Evolutionary conservation across 2,329 filamentous ascomycete genomes (phyloP).

Genomic region (Fusarium sacchari): DNA sequence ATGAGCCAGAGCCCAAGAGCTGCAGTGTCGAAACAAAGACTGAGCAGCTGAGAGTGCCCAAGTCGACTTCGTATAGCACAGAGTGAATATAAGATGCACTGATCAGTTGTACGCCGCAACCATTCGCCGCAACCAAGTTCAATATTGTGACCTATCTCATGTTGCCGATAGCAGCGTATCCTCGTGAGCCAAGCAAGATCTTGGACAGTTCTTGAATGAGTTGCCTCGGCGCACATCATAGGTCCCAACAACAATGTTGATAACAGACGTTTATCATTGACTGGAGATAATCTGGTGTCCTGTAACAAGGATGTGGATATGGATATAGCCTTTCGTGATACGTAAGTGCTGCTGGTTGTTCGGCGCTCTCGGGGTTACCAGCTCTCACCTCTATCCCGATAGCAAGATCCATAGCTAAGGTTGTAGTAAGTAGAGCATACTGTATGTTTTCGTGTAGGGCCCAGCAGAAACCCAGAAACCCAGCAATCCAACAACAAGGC

Average conservation of each 20-base stretch:
- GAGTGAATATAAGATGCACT: not conserved
- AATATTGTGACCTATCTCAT: not conserved
- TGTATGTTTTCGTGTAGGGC: constrained; percentile 11
- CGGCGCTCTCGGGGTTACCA: constrained; percentile 1
- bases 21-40: not conserved
- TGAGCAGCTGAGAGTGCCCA: not conserved
- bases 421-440: constrained; percentile 5
- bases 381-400: not conserved
- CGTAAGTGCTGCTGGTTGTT: not conserved
- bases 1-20: not conserved
- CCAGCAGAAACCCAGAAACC: not conserved
- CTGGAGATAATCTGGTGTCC: not conserved
- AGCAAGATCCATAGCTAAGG: constrained; percentile 10
- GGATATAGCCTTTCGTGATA: constrained; percentile 1
- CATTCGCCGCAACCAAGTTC: not conserved
- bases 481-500: constrained; percentile 1
- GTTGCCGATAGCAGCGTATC: not conserved
- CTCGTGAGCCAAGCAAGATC: constrained; percentile 1
- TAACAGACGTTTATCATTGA: not conserved
- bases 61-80: not conserved
- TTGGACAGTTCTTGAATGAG: not conserved
- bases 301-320: not conserved
- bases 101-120: not conserved
- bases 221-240: not conserved
- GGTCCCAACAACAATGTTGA: not conserved